Evolutionary conservation across 495 filamentous ascomycete genomes (phyloP), one percentile per base, ranked within the genome.

Genomic region (Xylona heveae): DNA sequence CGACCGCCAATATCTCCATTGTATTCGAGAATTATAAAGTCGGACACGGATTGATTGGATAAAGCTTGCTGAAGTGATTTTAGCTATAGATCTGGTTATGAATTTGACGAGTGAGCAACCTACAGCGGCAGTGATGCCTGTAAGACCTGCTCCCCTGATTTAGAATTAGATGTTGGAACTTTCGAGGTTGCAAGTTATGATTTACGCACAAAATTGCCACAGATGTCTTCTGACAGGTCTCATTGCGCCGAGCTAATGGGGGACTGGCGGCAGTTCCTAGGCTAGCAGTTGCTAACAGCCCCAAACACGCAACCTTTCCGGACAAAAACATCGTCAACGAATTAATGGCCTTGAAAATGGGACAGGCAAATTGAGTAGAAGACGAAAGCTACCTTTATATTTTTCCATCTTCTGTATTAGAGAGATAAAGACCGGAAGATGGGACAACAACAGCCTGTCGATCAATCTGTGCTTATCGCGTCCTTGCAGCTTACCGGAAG

Each of bases 11-110:
- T 63, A 7, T 64, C 54, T 39, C 61, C 53, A 30, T 66, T 67
- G 39, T 71, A 68, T 36, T 83, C 77, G 12, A 83, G 41, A 25
- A 81, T 71, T 20, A 78, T 21, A 40, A 80, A 81, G 42, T 81
- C 74, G 19, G 58, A 50, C 4, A 81, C 47, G 3, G 65, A 77
- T 18, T 57, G 58, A 39, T 79, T 73, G 4, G 55, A 48, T 4
- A 82, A 47, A 6, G 74, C 57, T 63, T 78, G 71, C 66, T 68
- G 37, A 15, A 25, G 12, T 30, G 14, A 16, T 15, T 24, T 45
- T 24, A 44, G 47, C 20, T 23, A 30, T 34, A 5, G 20, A 24
- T 49, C 8, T 42, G 5, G 48, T 48, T n/a, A 54, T 28, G 26
- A 54, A 46, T 4, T 52, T 42, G 8, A 54, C n/a, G 13, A 21